Conservation (phyloP, 1,284 basidiomycete species). For the Cutaneotrichosporon cutaneum region DNA sequence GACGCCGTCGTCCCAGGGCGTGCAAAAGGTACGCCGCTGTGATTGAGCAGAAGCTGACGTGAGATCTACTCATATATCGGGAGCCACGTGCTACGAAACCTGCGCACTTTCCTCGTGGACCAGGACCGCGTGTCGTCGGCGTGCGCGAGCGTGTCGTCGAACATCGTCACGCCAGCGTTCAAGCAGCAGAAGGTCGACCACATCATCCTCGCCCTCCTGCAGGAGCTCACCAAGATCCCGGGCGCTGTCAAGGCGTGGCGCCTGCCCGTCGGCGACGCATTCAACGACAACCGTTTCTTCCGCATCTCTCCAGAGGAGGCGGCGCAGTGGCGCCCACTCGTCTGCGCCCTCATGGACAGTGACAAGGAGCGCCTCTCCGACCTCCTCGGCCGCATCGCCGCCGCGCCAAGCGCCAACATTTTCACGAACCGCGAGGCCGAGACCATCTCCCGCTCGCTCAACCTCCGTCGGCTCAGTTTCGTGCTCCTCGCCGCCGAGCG, state of each 20-base stretch:
- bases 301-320: slow-evolving; percentile 57
- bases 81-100: slow-evolving; percentile 66
- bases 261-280: slow-evolving; percentile 70
- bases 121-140: slow-evolving; percentile 75
- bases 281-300: slow-evolving; percentile 86
- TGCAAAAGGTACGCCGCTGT: slow-evolving; percentile 11
- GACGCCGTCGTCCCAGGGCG: neutral
- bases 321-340: slow-evolving; percentile 71
- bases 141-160: slow-evolving; percentile 81
- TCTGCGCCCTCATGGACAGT: slow-evolving; percentile 75
- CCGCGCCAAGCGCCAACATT: slow-evolving; percentile 88
- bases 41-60: neutral
- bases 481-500: slow-evolving; percentile 79
- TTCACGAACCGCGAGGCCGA: slow-evolving; percentile 96
- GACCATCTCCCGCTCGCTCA: slow-evolving; percentile 81
- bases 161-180: slow-evolving; percentile 76
- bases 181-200: slow-evolving; percentile 51
- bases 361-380: slow-evolving; percentile 87
- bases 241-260: slow-evolving; percentile 83
- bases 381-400: slow-evolving; percentile 76
- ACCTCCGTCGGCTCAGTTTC: slow-evolving; percentile 82
- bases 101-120: slow-evolving; percentile 79
- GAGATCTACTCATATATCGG: slow-evolving; percentile 73
- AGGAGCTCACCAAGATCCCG: slow-evolving; percentile 75
- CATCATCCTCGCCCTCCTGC: slow-evolving; percentile 61